phyloP scores from a whole-genome alignment of 1,284 basidiomycete genomes.

The Ustilago nuda region DNA sequence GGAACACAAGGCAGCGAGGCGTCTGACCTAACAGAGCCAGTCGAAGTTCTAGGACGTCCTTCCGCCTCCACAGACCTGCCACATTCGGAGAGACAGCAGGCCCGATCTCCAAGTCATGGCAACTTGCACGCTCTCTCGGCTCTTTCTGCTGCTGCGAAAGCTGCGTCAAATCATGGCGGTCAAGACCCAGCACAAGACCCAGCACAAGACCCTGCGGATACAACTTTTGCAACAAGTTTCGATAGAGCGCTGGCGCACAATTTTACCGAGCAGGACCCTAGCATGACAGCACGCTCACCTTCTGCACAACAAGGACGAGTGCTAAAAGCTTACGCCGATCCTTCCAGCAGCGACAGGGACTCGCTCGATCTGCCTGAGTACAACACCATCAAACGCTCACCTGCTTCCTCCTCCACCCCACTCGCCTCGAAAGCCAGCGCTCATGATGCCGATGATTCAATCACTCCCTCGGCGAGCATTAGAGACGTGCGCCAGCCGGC shows the following conservation, averaged over 20 bases:
- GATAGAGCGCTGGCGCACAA: slow-evolving; percentile 18
- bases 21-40: slow-evolving; percentile 30
- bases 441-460: background rate
- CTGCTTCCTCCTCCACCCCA: slow-evolving; percentile 11
- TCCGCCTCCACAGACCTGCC: slow-evolving; percentile 13
- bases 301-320: background rate
- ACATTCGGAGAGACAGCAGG: background rate
- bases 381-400: background rate
- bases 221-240: slow-evolving; percentile 28
- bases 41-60: slow-evolving; percentile 36
- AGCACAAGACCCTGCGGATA: slow-evolving; percentile 18
- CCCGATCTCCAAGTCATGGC: slow-evolving; percentile 9
- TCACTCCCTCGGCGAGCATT: slow-evolving; percentile 7
- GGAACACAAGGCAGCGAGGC: slow-evolving; percentile 3
- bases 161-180: slow-evolving; percentile 7
- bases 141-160: slow-evolving; percentile 28
- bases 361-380: background rate
- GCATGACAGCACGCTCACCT: background rate
- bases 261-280: background rate
- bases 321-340: background rate
- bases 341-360: slow-evolving; percentile 6
- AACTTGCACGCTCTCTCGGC: slow-evolving; percentile 24
- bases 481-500: slow-evolving; percentile 8
- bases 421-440: slow-evolving; percentile 15
- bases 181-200: background rate